Evolutionary conservation across 2,329 filamentous ascomycete species (phyloP).

Genomic region (Colletotrichum agaves): DNA sequence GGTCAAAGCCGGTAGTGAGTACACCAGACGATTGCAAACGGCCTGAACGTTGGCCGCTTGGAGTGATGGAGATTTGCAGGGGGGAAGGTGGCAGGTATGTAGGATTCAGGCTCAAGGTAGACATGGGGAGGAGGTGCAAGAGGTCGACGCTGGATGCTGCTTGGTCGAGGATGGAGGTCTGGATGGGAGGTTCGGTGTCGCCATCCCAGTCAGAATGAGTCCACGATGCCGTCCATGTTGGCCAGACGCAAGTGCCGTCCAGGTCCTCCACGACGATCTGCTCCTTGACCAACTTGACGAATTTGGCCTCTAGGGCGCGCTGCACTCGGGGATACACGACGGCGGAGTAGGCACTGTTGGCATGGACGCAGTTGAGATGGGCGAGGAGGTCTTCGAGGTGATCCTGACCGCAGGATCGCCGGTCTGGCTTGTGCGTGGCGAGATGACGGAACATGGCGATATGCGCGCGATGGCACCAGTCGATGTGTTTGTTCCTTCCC

Average conservation of each 20-base stretch:
- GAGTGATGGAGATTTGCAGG: neutral
- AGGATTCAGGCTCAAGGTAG: neutral
- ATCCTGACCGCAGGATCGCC: neutral
- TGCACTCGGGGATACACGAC: neutral
- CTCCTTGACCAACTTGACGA: conserved; percentile 1
- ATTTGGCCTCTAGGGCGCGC: neutral
- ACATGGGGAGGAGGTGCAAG: neutral
- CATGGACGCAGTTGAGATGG: neutral
- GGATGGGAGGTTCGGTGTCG: neutral
- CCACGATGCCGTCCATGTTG: neutral
- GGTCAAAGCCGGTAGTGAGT: neutral
- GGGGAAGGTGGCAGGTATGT: neutral
- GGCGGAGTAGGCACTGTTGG: neutral
- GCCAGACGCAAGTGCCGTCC: neutral
- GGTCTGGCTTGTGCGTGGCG: neutral
- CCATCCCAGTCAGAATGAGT: neutral
- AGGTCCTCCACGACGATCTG: neutral
- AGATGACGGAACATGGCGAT: conserved; percentile 2
- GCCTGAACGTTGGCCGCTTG: neutral
- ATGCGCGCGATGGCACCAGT: neutral
- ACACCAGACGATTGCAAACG: neutral
- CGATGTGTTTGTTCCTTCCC: neutral
- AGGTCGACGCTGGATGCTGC: neutral
- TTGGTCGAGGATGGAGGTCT: neutral
- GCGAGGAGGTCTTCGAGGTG: neutral